Evolutionary conservation across 2,329 filamentous ascomycete species (phyloP).

Genomic region (Fusarium sp.): DNA sequence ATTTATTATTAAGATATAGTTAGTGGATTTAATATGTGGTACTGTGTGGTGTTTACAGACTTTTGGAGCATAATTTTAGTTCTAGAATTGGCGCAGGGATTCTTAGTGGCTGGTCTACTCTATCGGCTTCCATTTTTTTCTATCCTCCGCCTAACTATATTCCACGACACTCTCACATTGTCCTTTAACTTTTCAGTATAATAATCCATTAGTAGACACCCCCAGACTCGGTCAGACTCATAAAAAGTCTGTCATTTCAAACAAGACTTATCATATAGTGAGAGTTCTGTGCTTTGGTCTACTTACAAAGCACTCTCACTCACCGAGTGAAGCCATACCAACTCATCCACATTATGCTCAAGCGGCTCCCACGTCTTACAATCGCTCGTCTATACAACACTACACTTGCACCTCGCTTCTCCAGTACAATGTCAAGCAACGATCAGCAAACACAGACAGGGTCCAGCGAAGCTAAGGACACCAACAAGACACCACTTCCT

Average conservation of each 20-base stretch:
- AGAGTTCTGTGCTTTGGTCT: neutral
- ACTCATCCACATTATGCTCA: conserved; percentile 22
- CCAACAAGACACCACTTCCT: conserved; percentile 7
- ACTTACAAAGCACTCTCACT: neutral
- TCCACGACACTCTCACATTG: neutral
- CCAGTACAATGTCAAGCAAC: conserved; percentile 6
- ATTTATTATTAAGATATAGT: neutral
- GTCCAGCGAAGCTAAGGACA: neutral
- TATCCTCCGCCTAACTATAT: neutral
- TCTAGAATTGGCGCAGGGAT: conserved; percentile 16
- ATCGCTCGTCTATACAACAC: conserved; percentile 6
- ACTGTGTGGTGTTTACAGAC: too few species aligned
- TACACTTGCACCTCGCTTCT: conserved; percentile 4
- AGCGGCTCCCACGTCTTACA: conserved; percentile 19
- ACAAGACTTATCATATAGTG: neutral
- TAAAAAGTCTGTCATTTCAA: neutral
- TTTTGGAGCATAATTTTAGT: too few species aligned
- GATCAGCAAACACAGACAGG: conserved; percentile 6
- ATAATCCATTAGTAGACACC: neutral
- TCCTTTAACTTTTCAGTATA: neutral
- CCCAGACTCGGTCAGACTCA: neutral
- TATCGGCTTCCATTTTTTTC: conserved; percentile 26
- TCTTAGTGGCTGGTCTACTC: conserved; percentile 15
- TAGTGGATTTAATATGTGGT: too few species aligned
- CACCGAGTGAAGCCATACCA: conserved; percentile 3